Conservation (phyloP, 495 filamentous ascomycete species). For the Talaromyces wortmannii region DNA sequence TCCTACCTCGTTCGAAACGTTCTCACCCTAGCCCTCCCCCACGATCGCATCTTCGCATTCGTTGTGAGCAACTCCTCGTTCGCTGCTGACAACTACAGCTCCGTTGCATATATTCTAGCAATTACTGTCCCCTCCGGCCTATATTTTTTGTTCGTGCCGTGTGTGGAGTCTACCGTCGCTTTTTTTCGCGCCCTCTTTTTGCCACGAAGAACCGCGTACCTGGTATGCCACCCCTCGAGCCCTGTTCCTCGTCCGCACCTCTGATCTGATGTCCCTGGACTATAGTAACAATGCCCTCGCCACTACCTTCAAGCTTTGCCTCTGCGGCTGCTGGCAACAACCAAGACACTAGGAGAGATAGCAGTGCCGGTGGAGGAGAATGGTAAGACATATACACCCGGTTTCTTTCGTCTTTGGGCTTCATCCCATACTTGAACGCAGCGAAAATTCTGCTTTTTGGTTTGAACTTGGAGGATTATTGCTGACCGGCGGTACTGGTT, state of each 20-base stretch:
- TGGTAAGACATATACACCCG: slow-evolving; percentile 37
- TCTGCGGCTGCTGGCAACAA: slow-evolving; percentile 73
- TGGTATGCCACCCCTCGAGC: neutral
- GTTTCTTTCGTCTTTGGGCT: neutral
- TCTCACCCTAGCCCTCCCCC: neutral
- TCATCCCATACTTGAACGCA: no score
- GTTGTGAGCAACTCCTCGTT: neutral
- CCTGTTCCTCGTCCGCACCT: neutral
- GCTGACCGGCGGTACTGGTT: neutral
- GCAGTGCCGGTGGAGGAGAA: slow-evolving; percentile 42
- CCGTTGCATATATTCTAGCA: neutral
- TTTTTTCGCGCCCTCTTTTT: slow-evolving; percentile 3
- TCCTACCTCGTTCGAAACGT: slow-evolving; percentile 1
- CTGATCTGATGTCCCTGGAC: neutral
- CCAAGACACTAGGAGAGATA: slow-evolving; percentile 48
- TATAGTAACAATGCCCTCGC: slow-evolving; percentile 57
- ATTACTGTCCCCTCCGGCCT: slow-evolving; percentile 1
- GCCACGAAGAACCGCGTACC: slow-evolving; percentile 5
- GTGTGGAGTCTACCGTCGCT: slow-evolving; percentile 3
- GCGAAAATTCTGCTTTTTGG: neutral
- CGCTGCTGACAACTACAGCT: slow-evolving; percentile 1
- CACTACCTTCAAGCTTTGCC: slow-evolving; percentile 77
- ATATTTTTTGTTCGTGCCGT: slow-evolving; percentile 7
- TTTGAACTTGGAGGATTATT: neutral
- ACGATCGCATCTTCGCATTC: neutral